phyloP scores from a whole-genome alignment of 2,329 filamentous ascomycete species.

The Aspergillus sp. region DNA sequence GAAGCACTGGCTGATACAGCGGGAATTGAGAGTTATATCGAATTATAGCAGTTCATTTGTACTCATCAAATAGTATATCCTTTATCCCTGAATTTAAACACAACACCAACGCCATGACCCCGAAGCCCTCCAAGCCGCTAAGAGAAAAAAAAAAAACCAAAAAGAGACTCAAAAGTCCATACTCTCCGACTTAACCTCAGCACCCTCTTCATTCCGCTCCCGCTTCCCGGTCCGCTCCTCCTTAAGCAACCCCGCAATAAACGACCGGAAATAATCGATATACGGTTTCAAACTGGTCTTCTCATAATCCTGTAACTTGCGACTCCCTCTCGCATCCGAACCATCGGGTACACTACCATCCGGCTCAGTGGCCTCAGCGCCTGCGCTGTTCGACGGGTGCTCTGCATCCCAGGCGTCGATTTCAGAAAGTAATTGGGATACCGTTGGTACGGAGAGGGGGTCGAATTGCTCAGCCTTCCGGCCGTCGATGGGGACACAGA shows the following conservation, averaged over 20 bases:
- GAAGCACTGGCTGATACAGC: too few relatives aligned
- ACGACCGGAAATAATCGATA: conserved; percentile 78
- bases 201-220: conserved; percentile 44
- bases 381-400: conserved; percentile 20
- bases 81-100: not conserved
- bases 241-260: conserved; percentile 71
- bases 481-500: conserved; percentile 91
- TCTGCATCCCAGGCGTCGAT: conserved; percentile 70
- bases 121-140: not conserved
- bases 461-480: conserved; percentile 72
- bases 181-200: conserved; percentile 38
- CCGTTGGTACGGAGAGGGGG: conserved; percentile 80
- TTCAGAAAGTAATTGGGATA: conserved; percentile 71
- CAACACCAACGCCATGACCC: not conserved
- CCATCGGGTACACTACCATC: conserved; percentile 25
- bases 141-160: not conserved
- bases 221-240: conserved; percentile 56
- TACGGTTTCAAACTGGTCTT: conserved; percentile 94
- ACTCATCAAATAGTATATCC: too few relatives aligned
- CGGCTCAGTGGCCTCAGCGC: conserved; percentile 38
- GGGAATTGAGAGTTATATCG: too few relatives aligned
- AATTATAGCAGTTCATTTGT: too few relatives aligned
- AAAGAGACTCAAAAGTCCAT: conserved; percentile 56
- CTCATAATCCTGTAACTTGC: conserved; percentile 75
- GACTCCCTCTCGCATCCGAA: conserved; percentile 27